Conservation (phyloP, 2,329 filamentous ascomycete genomes). For the Westerdykella ornata region DNA sequence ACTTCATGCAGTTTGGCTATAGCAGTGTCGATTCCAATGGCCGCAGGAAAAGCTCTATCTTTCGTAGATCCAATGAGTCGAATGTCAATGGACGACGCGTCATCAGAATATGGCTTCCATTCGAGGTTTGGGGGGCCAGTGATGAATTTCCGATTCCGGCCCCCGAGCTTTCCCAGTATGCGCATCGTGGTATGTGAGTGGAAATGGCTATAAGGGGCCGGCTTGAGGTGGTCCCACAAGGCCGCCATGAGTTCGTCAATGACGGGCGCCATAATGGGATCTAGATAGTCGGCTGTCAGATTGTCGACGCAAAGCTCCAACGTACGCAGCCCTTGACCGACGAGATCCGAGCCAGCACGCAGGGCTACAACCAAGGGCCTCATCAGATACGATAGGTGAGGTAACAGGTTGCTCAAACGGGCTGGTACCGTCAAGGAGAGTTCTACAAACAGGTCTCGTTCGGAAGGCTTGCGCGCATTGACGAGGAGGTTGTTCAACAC, state of each 20-base stretch:
- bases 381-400: slow-evolving; percentile 95
- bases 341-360: slow-evolving; percentile 82
- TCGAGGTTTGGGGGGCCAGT: slow-evolving; percentile 78
- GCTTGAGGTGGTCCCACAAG: slow-evolving; percentile 89
- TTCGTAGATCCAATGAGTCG: slow-evolving; percentile 83
- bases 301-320: slow-evolving; percentile 97
- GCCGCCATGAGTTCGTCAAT: slow-evolving; percentile 99
- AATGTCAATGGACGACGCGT: slow-evolving; percentile 79
- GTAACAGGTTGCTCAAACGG: slow-evolving; percentile 84
- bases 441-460: slow-evolving; percentile 94
- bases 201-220: slow-evolving; percentile 92
- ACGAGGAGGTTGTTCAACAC: slow-evolving; percentile 92
- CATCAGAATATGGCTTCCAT: slow-evolving; percentile 81
- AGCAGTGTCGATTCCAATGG: slow-evolving; percentile 80
- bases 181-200: slow-evolving; percentile 97
- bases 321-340: slow-evolving; percentile 87
- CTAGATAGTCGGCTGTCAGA: slow-evolving; percentile 91
- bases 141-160: slow-evolving; percentile 91
- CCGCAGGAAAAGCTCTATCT: slow-evolving; percentile 79
- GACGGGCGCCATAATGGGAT: slow-evolving; percentile 97
- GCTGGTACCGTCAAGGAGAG: slow-evolving; percentile 93
- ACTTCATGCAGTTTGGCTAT: slow-evolving; percentile 80
- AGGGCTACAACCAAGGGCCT: slow-evolving; percentile 92
- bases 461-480: slow-evolving; percentile 80
- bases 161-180: slow-evolving; percentile 92